phyloP scores from a whole-genome alignment of 306 rosid species.

The Erythrophleum fordii region DNA sequence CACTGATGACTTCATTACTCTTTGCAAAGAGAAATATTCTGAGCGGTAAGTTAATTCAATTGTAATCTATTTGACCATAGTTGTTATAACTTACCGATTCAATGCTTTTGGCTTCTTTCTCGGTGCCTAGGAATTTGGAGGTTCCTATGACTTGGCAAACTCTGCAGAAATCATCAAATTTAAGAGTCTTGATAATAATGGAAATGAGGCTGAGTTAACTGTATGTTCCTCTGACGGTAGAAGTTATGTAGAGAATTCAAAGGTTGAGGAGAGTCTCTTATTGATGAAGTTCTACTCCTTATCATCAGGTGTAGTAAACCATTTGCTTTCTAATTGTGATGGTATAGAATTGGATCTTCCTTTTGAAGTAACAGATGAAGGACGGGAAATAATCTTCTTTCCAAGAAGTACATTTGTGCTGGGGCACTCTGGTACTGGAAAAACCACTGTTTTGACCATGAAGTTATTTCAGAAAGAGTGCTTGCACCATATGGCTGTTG shows the following conservation, averaged over 20 bases:
- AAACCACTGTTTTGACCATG: no score
- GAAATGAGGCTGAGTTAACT: conserved; percentile 37
- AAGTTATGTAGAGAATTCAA: no score
- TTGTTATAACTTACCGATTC: neutral
- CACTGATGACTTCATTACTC: conserved; percentile 55
- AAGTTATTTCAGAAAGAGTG: no score
- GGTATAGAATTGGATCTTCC: no score
- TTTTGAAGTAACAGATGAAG: no score
- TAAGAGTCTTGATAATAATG: conserved; percentile 44
- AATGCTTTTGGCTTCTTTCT: conserved; percentile 9
- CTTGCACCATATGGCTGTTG: conserved; percentile 45
- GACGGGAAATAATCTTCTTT: no score
- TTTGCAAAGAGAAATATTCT: conserved; percentile 56
- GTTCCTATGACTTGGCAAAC: conserved; percentile 64
- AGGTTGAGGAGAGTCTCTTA: no score
- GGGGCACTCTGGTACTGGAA: no score
- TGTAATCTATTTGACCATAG: neutral
- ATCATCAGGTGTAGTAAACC: no score
- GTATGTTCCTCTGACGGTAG: conserved; percentile 37
- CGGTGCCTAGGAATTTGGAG: conserved; percentile 48
- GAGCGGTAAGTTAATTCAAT: conserved; percentile 54
- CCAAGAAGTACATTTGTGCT: no score
- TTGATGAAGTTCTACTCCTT: no score
- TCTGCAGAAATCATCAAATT: conserved; percentile 46
- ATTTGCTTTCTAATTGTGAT: no score